Conservation (phyloP, 2,329 filamentous ascomycete genomes). For the Cryoendolithus antarcticus region DNA sequence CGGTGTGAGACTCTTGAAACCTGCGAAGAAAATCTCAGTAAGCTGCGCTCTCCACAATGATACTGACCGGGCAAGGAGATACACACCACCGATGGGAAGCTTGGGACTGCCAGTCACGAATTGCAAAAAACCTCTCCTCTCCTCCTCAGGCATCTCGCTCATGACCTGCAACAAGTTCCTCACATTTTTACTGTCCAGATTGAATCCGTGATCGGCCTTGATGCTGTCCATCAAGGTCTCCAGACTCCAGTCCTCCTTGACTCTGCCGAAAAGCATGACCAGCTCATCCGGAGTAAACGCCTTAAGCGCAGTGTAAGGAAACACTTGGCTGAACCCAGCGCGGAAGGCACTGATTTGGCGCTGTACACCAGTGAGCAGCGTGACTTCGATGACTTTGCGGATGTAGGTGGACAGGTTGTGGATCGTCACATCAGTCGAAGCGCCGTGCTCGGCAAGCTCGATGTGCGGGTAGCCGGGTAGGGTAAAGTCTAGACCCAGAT, state of each 20-base stretch:
- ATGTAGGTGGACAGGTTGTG: conserved; percentile 86
- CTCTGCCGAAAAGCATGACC: conserved; percentile 83
- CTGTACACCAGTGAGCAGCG: conserved; percentile 75
- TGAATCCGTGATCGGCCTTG: conserved; percentile 96
- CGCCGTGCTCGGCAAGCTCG: conserved; percentile 65
- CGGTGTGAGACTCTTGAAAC: conserved; percentile 90
- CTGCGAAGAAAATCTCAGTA: conserved; percentile 34
- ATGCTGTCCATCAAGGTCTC: conserved; percentile 97
- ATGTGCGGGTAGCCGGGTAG: conserved; percentile 82
- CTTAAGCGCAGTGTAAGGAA: conserved; percentile 82
- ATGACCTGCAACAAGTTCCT: conserved; percentile 87
- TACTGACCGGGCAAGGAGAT: not conserved
- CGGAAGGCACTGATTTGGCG: conserved; percentile 86
- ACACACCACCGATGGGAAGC: conserved; percentile 88
- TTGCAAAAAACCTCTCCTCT: conserved; percentile 88
- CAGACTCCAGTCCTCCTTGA: conserved; percentile 93
- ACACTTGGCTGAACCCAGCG: conserved; percentile 84
- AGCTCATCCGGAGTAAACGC: conserved; percentile 93
- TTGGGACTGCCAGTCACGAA: conserved; percentile 98
- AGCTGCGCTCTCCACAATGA: not conserved
- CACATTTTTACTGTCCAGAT: conserved; percentile 94
- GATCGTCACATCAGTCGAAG: conserved; percentile 65
- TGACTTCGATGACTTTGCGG: conserved; percentile 82
- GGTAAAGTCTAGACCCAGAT: conserved; percentile 87
- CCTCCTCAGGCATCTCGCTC: conserved; percentile 64